Base-by-base conservation (phyloP, 805 yeast species). In the Kurtzmaniella cleridarum region DNA sequence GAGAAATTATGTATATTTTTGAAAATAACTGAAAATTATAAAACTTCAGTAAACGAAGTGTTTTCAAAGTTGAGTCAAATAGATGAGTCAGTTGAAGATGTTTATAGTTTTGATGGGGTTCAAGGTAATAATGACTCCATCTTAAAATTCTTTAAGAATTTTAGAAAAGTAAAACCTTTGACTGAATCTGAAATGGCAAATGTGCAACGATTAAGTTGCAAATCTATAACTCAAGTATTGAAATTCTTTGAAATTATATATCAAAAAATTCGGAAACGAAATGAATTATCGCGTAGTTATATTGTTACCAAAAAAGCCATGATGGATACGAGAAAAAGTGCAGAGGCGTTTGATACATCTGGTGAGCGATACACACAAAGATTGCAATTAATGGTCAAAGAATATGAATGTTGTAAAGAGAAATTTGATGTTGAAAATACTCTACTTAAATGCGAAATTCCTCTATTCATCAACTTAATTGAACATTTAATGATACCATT, bases 391-490 rank as follows among this genome's bases (percentile, higher is more conserved):
- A 17, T 16, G 24, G 24, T 20, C 5, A 20, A 20, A 5, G 24
- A 20, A 8, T 20, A 20, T 20, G 56, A 49, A 3, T 55, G 40
- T 1, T 38, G 36, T 12, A 54, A 53, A 29, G 39, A 30, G 2
- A 45, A 44, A 35, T 75, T 68, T 46, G 66, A 68, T 2, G 35
- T 42, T 9, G 43, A 64, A 27, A 73, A 76, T 48, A 43, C 49
- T 3, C 36, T 46, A 3, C 56, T 78, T 43, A 73, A 74, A 41
- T 41, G 41, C 24, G 83, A 77, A 31, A 48, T 79, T 1, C 81
- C 82, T 0, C 35, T 43, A 3, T 70, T 75, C 35, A 60, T 70
- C 40, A 40, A 54, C 5, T 50, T 69, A 9, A 53, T 69, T 0
- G 41, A 55, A 3, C 34, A 47, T 11, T 49, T 69, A 17, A 48